These are phyloP conservation scores for Cyclotella choctawhatcheeana DNA, from an alignment of 108 stramenopile genomes.

Conservation along the genomic window DNA sequence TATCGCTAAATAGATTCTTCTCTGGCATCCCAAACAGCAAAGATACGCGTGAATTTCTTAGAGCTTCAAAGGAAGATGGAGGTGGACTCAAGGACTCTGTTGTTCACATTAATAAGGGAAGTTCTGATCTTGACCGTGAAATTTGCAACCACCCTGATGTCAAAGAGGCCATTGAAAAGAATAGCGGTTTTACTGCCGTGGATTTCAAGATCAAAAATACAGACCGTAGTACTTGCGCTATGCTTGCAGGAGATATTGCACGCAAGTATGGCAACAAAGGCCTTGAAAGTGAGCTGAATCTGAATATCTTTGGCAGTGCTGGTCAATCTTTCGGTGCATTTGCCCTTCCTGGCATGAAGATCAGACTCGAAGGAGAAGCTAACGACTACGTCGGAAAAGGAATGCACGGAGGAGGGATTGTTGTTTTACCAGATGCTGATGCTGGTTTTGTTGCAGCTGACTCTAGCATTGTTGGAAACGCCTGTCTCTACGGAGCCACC, in stretches of 20 bases:
- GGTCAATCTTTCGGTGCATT: slow-evolving; percentile 96
- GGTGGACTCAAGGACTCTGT: slow-evolving; percentile 67
- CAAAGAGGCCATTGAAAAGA: slow-evolving; percentile 75
- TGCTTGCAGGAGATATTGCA: slow-evolving; percentile 92
- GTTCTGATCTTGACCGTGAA: slow-evolving; percentile 86
- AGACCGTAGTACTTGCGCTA: slow-evolving; percentile 86
- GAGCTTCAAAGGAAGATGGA: slow-evolving; percentile 66
- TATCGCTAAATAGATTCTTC: slow-evolving; percentile 77
- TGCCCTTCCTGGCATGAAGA: slow-evolving; percentile 82
- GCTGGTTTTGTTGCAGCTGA: slow-evolving; percentile 89
- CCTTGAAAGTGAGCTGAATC: slow-evolving; percentile 85
- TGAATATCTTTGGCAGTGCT: slow-evolving; percentile 92
- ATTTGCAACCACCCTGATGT: slow-evolving; percentile 68
- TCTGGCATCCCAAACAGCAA: slow-evolving; percentile 70
- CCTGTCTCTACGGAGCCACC: slow-evolving; percentile 96
- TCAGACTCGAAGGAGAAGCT: slow-evolving; percentile 93
- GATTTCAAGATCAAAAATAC: slow-evolving; percentile 84
- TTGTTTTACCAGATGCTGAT: slow-evolving; percentile 83
- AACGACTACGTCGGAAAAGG: slow-evolving; percentile 99
- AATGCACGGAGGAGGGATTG: slow-evolving; percentile 93
- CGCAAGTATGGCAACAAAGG: slow-evolving; percentile 89
- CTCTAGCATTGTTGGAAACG: slow-evolving; percentile 95
- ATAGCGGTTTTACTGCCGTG: slow-evolving; percentile 65
- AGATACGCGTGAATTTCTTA: slow-evolving; percentile 75
- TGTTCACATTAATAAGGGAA: slow-evolving; percentile 84